Conservation (phyloP, 2,329 filamentous ascomycete genomes). For the Colletotrichum acutatum region DNA sequence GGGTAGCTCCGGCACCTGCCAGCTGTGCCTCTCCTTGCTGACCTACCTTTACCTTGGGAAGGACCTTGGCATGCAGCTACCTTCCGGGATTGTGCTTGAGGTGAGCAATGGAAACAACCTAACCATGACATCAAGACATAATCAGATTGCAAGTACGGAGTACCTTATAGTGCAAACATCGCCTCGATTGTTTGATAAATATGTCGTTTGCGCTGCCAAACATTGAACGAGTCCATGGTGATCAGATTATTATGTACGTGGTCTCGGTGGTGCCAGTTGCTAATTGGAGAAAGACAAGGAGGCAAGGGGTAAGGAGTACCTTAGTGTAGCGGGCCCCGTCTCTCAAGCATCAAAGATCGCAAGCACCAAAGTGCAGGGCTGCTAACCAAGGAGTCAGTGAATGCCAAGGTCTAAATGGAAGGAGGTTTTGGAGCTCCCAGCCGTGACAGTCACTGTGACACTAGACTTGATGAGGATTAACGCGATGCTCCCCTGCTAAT, state of each 20-base stretch:
- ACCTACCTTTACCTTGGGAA: not conserved
- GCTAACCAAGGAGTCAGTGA: not conserved
- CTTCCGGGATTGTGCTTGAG: no score
- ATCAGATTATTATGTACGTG: no score
- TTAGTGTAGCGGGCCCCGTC: not conserved
- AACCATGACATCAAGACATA: not conserved
- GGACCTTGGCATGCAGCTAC: not conserved
- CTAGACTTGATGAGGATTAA: not conserved
- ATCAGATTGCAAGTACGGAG: not conserved
- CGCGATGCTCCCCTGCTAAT: not conserved
- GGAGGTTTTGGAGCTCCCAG: not conserved
- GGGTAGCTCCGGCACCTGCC: not conserved
- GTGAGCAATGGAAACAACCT: not conserved
- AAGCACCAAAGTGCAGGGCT: not conserved
- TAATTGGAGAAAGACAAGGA: not conserved
- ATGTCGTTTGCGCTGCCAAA: not conserved
- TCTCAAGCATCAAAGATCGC: not conserved
- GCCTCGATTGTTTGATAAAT: not conserved
- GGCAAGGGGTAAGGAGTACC: not conserved
- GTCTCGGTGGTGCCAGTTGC: no score
- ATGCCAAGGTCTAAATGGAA: not conserved
- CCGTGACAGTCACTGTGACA: not conserved
- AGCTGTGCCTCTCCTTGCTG: not conserved
- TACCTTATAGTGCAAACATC: not conserved
- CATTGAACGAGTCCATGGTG: not conserved